Conservation (phyloP, 1,284 basidiomycete genomes). For the Tilletia horrida region DNA sequence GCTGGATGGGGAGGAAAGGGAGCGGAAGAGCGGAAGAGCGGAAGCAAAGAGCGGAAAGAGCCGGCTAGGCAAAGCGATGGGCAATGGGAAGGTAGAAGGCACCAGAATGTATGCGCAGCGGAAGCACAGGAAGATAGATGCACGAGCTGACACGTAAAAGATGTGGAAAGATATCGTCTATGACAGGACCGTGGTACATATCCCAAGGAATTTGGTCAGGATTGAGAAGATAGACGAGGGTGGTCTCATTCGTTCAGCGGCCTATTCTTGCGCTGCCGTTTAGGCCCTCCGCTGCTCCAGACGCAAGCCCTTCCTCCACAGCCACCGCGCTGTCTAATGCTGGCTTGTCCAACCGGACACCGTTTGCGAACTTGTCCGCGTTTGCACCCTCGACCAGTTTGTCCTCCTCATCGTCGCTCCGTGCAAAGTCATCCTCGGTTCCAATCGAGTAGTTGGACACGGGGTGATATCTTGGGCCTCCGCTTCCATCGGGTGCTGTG, state of each 20-base stretch:
- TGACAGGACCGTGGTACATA: background rate
- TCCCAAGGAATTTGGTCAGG: too few relatives aligned
- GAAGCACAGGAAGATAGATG: background rate
- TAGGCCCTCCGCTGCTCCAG: background rate
- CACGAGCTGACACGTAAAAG: background rate
- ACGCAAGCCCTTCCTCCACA: background rate
- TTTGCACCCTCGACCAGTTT: constrained; percentile 2
- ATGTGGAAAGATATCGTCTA: background rate
- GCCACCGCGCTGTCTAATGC: background rate
- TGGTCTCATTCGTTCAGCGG: too few relatives aligned
- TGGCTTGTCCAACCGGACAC: background rate
- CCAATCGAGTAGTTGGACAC: constrained; percentile 25
- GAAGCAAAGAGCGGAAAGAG: background rate
- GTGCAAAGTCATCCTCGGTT: constrained; percentile 38
- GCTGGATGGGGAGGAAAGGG: background rate
- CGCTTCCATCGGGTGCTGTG: constrained; percentile 58
- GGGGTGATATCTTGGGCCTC: constrained; percentile 13
- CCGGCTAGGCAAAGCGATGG: background rate
- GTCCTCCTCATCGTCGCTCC: constrained; percentile 35
- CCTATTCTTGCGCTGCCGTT: constrained; percentile 1
- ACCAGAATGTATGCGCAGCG: background rate
- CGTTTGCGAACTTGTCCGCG: background rate
- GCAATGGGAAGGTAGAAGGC: background rate
- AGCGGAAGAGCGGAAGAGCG: background rate
- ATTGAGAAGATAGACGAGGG: too few relatives aligned